Evolutionary conservation across 305 asterid species (phyloP), one percentile per base, ranked within the genome.

Genomic region (Galium porrigens): DNA sequence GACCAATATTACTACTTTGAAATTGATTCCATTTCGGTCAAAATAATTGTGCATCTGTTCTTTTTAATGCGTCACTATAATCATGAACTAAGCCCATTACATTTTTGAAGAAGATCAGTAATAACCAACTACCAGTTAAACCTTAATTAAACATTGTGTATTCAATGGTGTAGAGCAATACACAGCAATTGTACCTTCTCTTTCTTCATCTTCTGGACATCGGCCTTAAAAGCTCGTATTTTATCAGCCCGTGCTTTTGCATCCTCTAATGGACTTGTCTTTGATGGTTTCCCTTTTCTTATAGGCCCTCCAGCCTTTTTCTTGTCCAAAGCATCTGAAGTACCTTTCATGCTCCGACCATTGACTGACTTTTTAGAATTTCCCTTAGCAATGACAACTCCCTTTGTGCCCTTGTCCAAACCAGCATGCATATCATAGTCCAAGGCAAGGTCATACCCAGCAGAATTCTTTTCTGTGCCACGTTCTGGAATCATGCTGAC

Each of bases 211-310:
- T 89, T 89, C 78, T 82, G 96, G 61, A 89, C 80, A 73, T 92
- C 97, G 63, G 91, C 91, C 79, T 92, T 92, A 71, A 83, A 92
- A 78, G 95, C 75, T 81, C 99, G 86, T 74, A 89, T 75, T 65
- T 65, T 87, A 70, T 89, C 96, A 62, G 97, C 99, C 72, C 95
- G 94, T 58, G 95, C 95, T 64, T 85, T 83, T 56, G 97, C 99
- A 77, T 89, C 95, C 73, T 89, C 95, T 61, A 78, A 58, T 76
- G 95, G 85, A 75, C 83, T 87, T 79, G 79, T 63, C 78, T 83
- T 89, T 32, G 94, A 82, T 65, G 83, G 66, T 78, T 82, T 85
- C 53, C 70, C 81, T 73, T 83, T 89, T 83, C 91, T 82, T 53
- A 87, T 71, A 37, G 88, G 95, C 51, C 96, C 95, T 70, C 90